These are phyloP conservation scores for Panicum miliaceum DNA, from an alignment of 176 grass and related monocot genomes.

Conservation along the genomic window DNA sequence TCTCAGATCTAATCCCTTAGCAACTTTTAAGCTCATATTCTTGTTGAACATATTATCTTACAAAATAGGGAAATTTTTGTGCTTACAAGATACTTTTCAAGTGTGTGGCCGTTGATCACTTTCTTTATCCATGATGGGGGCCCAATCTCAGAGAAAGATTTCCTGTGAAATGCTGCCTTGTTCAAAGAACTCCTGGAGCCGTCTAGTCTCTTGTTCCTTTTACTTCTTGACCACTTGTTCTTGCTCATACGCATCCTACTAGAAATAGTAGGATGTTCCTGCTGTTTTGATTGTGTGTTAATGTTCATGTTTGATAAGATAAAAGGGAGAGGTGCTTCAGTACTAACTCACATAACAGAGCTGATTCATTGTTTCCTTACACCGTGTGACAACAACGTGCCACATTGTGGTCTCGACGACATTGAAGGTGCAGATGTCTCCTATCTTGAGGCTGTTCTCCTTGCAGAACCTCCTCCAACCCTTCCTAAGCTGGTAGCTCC, in stretches of 20 bases:
- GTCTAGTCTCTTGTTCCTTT: background rate
- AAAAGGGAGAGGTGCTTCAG: background rate
- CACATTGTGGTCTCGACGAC: background rate
- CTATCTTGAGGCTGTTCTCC: conserved; percentile 22
- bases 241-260: background rate
- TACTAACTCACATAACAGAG: background rate
- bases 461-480: background rate
- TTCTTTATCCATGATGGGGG: conserved; percentile 43
- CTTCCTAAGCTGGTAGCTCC: background rate
- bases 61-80: background rate
- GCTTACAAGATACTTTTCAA: background rate
- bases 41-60: background rate
- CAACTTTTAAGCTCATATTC: background rate
- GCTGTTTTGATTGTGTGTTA: background rate
- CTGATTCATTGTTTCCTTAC: background rate
- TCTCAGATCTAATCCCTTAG: background rate
- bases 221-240: background rate
- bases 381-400: conserved; percentile 2
- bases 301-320: background rate
- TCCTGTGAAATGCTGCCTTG: background rate
- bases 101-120: background rate
- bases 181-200: background rate
- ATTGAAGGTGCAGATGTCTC: conserved; percentile 24
- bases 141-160: conserved; percentile 3
- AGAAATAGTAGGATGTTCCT: background rate